Conservation (phyloP, 129 eudicot species). For the Artemisia annua region DNA sequence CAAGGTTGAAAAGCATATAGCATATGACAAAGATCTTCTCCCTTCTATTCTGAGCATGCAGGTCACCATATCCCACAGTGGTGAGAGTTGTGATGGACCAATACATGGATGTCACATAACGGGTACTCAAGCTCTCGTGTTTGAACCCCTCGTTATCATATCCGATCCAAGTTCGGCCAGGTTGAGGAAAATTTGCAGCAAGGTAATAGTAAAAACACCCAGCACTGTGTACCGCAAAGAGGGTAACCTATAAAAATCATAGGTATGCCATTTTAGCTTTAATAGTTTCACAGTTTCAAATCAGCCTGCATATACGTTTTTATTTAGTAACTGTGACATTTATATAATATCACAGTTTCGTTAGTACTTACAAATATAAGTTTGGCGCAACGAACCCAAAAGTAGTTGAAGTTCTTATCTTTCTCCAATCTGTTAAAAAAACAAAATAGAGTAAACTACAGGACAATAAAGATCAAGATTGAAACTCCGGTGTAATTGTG, state of each 20-base stretch:
- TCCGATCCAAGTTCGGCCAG: constrained; percentile 58
- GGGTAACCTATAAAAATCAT: constrained; percentile 53
- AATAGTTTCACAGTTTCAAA: background rate
- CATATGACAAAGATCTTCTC: constrained; percentile 62
- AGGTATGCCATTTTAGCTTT: background rate
- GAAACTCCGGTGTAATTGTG: no score
- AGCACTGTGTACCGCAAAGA: constrained; percentile 59
- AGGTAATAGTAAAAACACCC: constrained; percentile 66
- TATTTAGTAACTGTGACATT: background rate
- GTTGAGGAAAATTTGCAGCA: constrained; percentile 46
- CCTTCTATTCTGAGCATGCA: constrained; percentile 55
- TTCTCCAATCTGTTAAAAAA: constrained; percentile 61
- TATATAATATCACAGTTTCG: background rate
- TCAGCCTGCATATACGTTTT: background rate
- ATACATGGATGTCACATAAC: constrained; percentile 53
- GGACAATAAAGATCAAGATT: background rate
- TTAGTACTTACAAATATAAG: constrained; percentile 61
- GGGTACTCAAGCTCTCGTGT: constrained; percentile 29
- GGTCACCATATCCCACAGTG: constrained; percentile 78
- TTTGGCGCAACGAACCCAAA: constrained; percentile 62
- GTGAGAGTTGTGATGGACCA: constrained; percentile 77
- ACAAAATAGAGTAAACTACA: background rate
- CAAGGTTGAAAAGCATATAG: constrained; percentile 74
- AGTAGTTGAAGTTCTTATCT: constrained; percentile 56
- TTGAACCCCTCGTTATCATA: constrained; percentile 18